A percentile compares a stretch with the other conserved stretches of the same genome.
Evolutionary conservation across 1,284 basidiomycete genomes (phyloP).

Genomic region (Rhodofomes roseus): DNA sequence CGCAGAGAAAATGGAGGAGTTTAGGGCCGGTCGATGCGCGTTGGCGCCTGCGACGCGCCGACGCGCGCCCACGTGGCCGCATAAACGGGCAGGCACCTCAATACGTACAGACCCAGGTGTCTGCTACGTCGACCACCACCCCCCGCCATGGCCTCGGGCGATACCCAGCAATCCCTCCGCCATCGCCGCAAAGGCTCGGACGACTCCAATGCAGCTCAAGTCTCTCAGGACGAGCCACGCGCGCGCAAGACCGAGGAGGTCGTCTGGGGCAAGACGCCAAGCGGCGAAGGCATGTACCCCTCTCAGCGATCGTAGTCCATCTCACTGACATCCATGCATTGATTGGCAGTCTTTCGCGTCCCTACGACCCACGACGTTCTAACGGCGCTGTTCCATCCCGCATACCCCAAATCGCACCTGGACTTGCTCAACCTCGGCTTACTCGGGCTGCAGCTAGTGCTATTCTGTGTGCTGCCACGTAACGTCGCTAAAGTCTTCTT

Average conservation of each 20-base stretch:
- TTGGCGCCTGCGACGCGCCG: neutral
- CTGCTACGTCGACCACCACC: neutral
- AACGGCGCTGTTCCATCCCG: slow-evolving; percentile 86
- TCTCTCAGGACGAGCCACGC: slow-evolving; percentile 5
- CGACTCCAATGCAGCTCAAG: slow-evolving; percentile 1
- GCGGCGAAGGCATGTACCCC: slow-evolving; percentile 63
- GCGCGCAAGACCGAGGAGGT: slow-evolving; percentile 46
- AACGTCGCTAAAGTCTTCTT: slow-evolving; percentile 64
- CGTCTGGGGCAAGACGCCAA: slow-evolving; percentile 86
- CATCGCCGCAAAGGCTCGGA: slow-evolving; percentile 15
- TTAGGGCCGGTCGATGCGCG: slow-evolving; percentile 5
- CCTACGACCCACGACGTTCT: slow-evolving; percentile 95
- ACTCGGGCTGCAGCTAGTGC: slow-evolving; percentile 72
- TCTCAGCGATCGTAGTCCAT: neutral
- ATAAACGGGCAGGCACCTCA: neutral
- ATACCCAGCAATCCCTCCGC: slow-evolving; percentile 13
- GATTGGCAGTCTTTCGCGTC: slow-evolving; percentile 78
- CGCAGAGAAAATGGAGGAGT: neutral
- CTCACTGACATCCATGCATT: neutral
- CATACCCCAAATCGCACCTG: slow-evolving; percentile 87
- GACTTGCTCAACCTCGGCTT: slow-evolving; percentile 84
- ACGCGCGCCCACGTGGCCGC: slow-evolving; percentile 9
- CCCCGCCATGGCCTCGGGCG: slow-evolving; percentile 12
- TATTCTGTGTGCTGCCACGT: slow-evolving; percentile 71
- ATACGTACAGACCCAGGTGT: neutral